Evolutionary conservation across 2,329 filamentous ascomycete genomes (phyloP).

Genomic region (Colletotrichum melonis): DNA sequence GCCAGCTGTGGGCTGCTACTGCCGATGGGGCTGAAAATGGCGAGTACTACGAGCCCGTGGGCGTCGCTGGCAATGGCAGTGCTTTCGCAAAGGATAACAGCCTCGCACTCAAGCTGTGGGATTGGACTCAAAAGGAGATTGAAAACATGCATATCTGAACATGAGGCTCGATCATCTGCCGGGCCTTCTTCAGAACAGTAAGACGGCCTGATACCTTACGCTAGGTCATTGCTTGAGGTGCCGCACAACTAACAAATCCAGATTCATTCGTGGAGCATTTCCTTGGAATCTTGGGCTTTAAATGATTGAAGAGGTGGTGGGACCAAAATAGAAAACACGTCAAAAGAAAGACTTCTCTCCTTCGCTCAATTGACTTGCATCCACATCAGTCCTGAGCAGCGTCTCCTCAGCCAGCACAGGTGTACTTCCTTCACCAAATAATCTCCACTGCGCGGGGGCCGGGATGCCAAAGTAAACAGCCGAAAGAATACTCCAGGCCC

Average conservation of each 20-base stretch:
- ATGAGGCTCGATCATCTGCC: no score
- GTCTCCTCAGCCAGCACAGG: conserved; percentile 45
- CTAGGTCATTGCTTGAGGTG: no score
- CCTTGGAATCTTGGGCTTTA: background rate
- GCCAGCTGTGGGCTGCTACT: conserved; percentile 46
- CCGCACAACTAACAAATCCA: no score
- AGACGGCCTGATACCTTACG: no score
- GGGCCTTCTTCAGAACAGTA: no score
- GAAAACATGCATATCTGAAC: no score
- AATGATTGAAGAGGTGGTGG: background rate
- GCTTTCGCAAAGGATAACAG: conserved; percentile 39
- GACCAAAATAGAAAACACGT: background rate
- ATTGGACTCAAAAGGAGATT: conserved; percentile 42
- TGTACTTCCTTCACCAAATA: conserved; percentile 46
- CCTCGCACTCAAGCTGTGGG: conserved; percentile 45
- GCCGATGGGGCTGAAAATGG: conserved; percentile 39
- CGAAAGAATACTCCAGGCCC: conserved; percentile 42
- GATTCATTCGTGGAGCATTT: background rate
- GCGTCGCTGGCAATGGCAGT: conserved; percentile 38
- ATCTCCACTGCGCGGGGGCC: conserved; percentile 48
- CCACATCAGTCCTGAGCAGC: conserved; percentile 42
- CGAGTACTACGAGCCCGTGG: conserved; percentile 48
- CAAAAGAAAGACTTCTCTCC: conserved; percentile 38
- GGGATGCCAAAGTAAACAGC: conserved; percentile 50
- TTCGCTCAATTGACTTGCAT: conserved; percentile 40